A percentile compares a stretch with the other conserved stretches of the same genome.
Evolutionary conservation across 495 filamentous ascomycete species (phyloP).

Genomic region (Tuber aestivum): DNA sequence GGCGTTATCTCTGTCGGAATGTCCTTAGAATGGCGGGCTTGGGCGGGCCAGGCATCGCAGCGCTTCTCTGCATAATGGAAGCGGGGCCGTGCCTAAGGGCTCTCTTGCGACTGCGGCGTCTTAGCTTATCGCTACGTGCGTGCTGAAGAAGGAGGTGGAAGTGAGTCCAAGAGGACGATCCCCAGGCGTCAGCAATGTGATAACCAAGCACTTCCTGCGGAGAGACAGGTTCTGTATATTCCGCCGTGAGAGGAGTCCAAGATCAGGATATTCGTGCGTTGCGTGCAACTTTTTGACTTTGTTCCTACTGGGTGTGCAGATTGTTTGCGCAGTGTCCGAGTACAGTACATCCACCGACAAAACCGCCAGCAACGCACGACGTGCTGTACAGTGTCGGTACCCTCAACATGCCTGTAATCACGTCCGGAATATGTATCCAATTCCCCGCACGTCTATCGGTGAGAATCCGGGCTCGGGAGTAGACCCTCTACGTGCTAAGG

Average conservation of each 20-base stretch:
- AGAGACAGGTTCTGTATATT: neutral
- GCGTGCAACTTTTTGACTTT: neutral
- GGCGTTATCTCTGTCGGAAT: neutral
- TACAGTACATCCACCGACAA: neutral
- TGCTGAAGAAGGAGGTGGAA: conserved; percentile 4
- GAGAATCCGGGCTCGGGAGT: neutral
- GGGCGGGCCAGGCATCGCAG: neutral
- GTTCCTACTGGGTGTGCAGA: neutral
- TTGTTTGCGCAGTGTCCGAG: neutral
- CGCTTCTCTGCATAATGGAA: neutral
- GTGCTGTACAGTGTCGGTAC: neutral
- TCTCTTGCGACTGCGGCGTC: conserved; percentile 5
- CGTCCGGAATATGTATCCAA: neutral
- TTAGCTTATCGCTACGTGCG: neutral
- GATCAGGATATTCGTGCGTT: neutral
- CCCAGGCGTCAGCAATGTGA: neutral
- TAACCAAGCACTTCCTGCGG: neutral
- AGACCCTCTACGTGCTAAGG: neutral
- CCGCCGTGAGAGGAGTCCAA: neutral
- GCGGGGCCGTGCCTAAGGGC: neutral
- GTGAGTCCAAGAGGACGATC: neutral
- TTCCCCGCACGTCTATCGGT: neutral
- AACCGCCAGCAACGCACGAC: neutral
- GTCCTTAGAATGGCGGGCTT: neutral
- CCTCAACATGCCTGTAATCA: neutral